Percentiles rank a stretch among this genome's conserved stretches.
Evolutionary conservation across 345 rosid genomes (phyloP).

Genomic region (Angophora floribunda): DNA sequence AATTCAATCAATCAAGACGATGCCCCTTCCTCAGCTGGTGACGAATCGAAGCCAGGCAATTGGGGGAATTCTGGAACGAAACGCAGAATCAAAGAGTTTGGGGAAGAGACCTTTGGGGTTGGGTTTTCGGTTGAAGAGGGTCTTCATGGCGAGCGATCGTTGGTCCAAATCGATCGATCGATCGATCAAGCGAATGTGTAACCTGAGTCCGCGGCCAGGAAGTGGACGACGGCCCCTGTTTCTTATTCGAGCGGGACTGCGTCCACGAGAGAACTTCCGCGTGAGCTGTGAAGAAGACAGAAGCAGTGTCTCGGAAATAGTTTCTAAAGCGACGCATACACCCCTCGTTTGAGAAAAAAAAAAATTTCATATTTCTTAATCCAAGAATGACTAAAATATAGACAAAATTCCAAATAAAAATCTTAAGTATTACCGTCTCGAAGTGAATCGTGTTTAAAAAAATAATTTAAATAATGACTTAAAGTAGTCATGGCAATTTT

Average conservation of each 20-base stretch:
- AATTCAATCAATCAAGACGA: background rate
- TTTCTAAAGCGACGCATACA: background rate
- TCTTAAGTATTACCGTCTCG: too few relatives aligned
- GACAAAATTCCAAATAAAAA: too few relatives aligned
- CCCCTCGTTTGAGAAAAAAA: background rate
- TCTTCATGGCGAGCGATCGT: slow-evolving; percentile 16
- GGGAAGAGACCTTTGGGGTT: slow-evolving; percentile 51
- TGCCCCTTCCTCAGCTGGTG: background rate
- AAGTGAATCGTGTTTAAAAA: too few relatives aligned
- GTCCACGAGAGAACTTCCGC: background rate
- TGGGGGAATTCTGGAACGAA: background rate
- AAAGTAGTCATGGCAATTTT: too few relatives aligned
- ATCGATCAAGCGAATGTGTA: background rate
- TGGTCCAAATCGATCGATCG: background rate
- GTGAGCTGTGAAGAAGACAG: background rate
- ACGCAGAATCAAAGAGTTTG: background rate
- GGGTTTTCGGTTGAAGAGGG: slow-evolving; percentile 62
- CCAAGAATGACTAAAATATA: background rate
- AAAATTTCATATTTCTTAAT: background rate
- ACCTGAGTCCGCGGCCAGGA: background rate
- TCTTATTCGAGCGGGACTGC: background rate
- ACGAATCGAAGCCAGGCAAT: background rate
- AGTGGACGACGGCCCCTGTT: background rate
- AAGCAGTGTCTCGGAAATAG: background rate
- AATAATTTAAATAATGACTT: too few relatives aligned